A percentile compares a stretch with the other conserved stretches of the same genome.
Evolutionary conservation across 1,284 basidiomycete genomes (phyloP).

Genomic region (Tausonia pullulans): DNA sequence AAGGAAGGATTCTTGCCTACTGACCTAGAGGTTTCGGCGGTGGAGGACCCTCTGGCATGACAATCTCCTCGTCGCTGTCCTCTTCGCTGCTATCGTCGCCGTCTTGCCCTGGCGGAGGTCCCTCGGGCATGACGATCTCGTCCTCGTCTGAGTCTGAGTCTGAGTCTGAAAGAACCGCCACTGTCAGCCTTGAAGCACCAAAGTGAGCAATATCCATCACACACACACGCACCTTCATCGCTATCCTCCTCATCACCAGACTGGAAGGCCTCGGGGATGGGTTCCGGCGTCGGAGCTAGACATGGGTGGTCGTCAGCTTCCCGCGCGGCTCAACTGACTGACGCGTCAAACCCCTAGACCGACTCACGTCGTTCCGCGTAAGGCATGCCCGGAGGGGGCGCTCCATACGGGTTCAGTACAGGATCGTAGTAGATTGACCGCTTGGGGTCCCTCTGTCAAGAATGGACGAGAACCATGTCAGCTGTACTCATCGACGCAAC

Average conservation of each 20-base stretch:
- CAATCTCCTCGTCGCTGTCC: constrained; percentile 34
- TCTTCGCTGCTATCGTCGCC: constrained; percentile 21
- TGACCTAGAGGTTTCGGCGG: constrained; percentile 23
- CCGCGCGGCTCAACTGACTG: no score
- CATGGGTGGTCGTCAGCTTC: no score
- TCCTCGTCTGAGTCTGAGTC: constrained; percentile 46
- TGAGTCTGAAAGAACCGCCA: not conserved
- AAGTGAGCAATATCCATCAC: no score
- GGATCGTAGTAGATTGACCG: constrained; percentile 86
- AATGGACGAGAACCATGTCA: no score
- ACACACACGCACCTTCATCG: constrained; percentile 19
- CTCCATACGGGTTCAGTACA: constrained; percentile 85
- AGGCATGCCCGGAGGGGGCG: constrained; percentile 93
- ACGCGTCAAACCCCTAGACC: not conserved
- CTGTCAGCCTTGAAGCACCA: no score
- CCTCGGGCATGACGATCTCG: constrained; percentile 77
- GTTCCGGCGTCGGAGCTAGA: constrained; percentile 3
- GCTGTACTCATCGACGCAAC: no score
- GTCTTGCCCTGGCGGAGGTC: constrained; percentile 50
- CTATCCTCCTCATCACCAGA: constrained; percentile 21
- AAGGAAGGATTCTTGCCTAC: constrained; percentile 4
- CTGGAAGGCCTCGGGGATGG: constrained; percentile 5
- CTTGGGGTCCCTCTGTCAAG: constrained; percentile 60
- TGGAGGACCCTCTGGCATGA: constrained; percentile 36
- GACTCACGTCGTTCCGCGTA: constrained; percentile 74